phyloP scores from a whole-genome alignment of 2,329 filamentous ascomycete genomes.

The Penicillium decumbens region DNA sequence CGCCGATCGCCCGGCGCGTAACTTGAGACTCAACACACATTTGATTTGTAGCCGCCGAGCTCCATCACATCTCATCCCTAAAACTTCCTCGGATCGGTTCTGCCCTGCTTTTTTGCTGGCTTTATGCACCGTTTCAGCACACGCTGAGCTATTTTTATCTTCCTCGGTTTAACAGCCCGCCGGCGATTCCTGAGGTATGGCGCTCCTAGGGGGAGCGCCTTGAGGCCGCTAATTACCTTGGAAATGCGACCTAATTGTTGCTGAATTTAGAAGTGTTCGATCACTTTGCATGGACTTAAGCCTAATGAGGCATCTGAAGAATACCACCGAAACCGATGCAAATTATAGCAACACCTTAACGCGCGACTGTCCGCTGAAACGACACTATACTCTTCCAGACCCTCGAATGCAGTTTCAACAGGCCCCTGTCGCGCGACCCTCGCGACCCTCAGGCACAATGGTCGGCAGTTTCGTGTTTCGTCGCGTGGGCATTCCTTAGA shows the following conservation, averaged over 20 bases:
- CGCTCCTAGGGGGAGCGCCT: conserved; percentile 1
- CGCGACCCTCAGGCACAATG: conserved; percentile 19
- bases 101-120: background rate
- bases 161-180: conserved; percentile 16
- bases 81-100: background rate
- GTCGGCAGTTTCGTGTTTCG: conserved; percentile 28
- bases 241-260: conserved; percentile 26
- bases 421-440: conserved; percentile 23
- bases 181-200: conserved; percentile 19
- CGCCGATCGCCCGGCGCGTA: conserved; percentile 21
- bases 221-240: conserved; percentile 22
- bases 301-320: conserved; percentile 26
- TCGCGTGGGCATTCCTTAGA: conserved; percentile 16
- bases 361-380: conserved; percentile 39
- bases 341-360: conserved; percentile 41
- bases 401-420: conserved; percentile 22
- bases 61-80: conserved; percentile 17
- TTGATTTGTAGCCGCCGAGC: conserved; percentile 24
- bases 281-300: conserved; percentile 23
- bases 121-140: conserved; percentile 15
- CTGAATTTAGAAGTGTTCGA: conserved; percentile 27
- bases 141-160: conserved; percentile 23
- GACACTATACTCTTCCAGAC: conserved; percentile 18
- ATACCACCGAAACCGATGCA: conserved; percentile 27
- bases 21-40: conserved; percentile 16